Evolutionary conservation across 2,329 filamentous ascomycete genomes (phyloP), one percentile per base, ranked within the genome.

Genomic region (Ceratocystis variospora): DNA sequence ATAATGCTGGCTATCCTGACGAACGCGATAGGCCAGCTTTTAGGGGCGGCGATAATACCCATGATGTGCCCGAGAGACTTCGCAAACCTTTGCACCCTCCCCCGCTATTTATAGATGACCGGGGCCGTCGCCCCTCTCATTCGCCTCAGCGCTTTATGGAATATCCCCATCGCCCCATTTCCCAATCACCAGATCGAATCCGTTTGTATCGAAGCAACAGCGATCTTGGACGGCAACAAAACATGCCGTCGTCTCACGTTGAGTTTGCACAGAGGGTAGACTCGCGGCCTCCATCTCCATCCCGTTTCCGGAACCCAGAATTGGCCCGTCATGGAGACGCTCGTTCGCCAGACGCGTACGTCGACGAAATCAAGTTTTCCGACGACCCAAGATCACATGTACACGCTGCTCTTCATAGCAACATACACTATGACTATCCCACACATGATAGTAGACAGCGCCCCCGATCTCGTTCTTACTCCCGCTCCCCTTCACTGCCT

Each of bases 151-250:
- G 19, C 17, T 59, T 63, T 17, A 17, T 46, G 10, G 50, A 50
- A n/a, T 61, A 37, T 31, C 64, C 55, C 6, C 17, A 66, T n/a
- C 46, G 65, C 33, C 59, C 65, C 3, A 53, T 66, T 44, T 68
- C 63, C 22, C 63, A 59, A 10, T 61, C 33, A 2, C 66, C 63
- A 31, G 55, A 59, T 7, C 55, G 55, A 4, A 59, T 59, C 31
- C 55, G 55, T 17, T n/a, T 33, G 28, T 59, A 59, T 4, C 8
- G 33, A 19, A 37, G 31, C 17, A 59, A 59, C 55, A n/a, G 28
- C 2, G 55, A 37, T 25, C 25, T 59, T 59, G 31, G 15, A 10
- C 25, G 28, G 12, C 55, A 37, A n/a, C 55, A 31, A 17, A 33
- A 28, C n/a, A 28, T 28, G 17, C 28, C 55, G 5, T 25, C 55